Conservation (phyloP, 106 monocot genomes). For the Acanthochlamys bracteata region DNA sequence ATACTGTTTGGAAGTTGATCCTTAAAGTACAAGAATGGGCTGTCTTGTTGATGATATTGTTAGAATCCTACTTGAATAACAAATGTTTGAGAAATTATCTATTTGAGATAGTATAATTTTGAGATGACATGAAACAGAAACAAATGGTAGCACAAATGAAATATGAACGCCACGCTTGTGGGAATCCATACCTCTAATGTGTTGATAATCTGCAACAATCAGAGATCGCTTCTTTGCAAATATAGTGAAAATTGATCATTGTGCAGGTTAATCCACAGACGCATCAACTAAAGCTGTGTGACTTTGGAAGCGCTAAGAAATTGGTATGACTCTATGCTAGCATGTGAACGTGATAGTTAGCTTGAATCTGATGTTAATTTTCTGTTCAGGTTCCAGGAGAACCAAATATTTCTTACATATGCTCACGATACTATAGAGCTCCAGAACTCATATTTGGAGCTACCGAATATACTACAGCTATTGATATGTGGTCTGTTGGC, state of each 20-base stretch:
- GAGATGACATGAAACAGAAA: no score
- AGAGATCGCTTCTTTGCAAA: no score
- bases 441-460: conserved; percentile 75
- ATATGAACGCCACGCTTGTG: no score
- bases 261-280: conserved; percentile 59
- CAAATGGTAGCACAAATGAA: no score
- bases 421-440: conserved; percentile 63
- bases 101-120: no score
- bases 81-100: no score
- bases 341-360: neutral
- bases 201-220: no score
- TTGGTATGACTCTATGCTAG: conserved; percentile 25
- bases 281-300: conserved; percentile 73
- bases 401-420: conserved; percentile 57
- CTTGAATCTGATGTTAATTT: neutral
- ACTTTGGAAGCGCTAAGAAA: conserved; percentile 72
- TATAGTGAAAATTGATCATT: neutral
- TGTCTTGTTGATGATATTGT: no score
- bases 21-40: no score
- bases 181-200: no score
- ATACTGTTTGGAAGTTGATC: no score
- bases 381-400: conserved; percentile 33
- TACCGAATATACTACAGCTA: conserved; percentile 49
- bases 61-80: no score
- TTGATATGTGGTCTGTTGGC: conserved; percentile 66